Evolutionary conservation across 2,329 filamentous ascomycete species (phyloP).

Genomic region (Aspergillus floridensis): DNA sequence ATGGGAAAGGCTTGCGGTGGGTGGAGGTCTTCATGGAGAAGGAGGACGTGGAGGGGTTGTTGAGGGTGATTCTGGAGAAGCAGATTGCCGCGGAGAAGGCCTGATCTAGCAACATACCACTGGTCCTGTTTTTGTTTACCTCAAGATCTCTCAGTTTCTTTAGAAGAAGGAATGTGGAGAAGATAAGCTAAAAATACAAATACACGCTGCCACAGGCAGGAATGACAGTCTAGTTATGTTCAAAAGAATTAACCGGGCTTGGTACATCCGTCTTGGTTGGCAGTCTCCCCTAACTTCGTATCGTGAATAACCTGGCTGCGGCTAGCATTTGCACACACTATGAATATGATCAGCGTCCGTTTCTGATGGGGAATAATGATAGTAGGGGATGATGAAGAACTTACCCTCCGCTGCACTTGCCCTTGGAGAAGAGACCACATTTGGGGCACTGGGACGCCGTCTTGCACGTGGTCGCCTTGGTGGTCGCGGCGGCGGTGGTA

Average conservation of each 20-base stretch:
- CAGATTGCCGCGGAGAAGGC: slow-evolving; percentile 30
- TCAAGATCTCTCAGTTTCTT: neutral
- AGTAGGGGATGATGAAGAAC: neutral
- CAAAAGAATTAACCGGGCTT: neutral
- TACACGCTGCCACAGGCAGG: neutral
- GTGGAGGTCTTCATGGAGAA: slow-evolving; percentile 44
- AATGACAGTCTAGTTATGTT: neutral
- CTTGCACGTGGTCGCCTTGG: neutral
- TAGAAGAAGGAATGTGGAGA: neutral
- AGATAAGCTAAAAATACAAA: neutral
- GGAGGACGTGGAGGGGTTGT: slow-evolving; percentile 36
- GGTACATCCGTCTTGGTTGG: neutral
- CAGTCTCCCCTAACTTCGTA: neutral
- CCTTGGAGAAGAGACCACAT: neutral
- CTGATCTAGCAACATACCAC: neutral
- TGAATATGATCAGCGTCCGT: neutral
- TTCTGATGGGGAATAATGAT: neutral
- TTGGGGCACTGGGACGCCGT: neutral
- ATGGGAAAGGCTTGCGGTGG: slow-evolving; percentile 41
- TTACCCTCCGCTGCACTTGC: neutral
- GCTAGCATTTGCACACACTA: neutral
- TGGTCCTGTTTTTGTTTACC: neutral
- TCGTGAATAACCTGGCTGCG: neutral
- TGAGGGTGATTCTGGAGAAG: slow-evolving; percentile 32
- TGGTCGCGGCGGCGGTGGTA: neutral